Evolutionary conservation across 2,329 filamentous ascomycete species (phyloP), one percentile per base, ranked within the genome.

Genomic region (Diaporthe sp.): DNA sequence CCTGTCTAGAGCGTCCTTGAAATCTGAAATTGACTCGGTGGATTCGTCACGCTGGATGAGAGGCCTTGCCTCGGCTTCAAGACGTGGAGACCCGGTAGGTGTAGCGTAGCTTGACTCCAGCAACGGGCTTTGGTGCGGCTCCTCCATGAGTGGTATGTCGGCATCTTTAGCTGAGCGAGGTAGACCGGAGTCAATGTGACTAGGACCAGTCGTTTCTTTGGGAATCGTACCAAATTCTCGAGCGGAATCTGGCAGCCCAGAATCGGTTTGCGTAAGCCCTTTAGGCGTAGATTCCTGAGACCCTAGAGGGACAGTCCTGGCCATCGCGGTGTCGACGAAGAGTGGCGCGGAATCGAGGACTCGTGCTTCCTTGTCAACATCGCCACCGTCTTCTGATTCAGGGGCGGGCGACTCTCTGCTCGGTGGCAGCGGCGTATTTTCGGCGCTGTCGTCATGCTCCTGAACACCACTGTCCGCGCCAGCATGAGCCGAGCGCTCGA

Each of bases 281-380:
- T n/a, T 94, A 1, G 94, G 94, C 1, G 94, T 95, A 0, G 89
- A 88, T 80, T 94, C 90, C 78, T 92, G 86, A 8, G 92, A 94
- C 60, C 88, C 92, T 12, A 92, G 84, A 39, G 89, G 81, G 68
- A 92, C 89, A 12, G 84, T 76, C 34, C 82, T 31, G 31, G 80
- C 76, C 39, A 82, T 31, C 19, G 80, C 80, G 17, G 87, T 89
- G 71, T 88, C 83, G 73, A 89, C 84, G 8, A 82, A 83, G 39
- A 89, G 82, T 44, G 73, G 73, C 4, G 28, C 28, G n/a, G 34
- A 55, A 17, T 75, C 68, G 2, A 68, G 67, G 28, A 12, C 44
- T 9, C 72, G 39, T 15, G 73, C 44, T 75, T 78, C 77, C 31
- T 80, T 79, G 22, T 82, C 79, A 65, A 82, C 82, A 42, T 82